A percentile compares a stretch with the other conserved stretches of the same genome.
These are phyloP conservation scores for Arxiozyma heterogenica DNA, from an alignment of 1,139 yeast genomes.

Conservation along the genomic window DNA sequence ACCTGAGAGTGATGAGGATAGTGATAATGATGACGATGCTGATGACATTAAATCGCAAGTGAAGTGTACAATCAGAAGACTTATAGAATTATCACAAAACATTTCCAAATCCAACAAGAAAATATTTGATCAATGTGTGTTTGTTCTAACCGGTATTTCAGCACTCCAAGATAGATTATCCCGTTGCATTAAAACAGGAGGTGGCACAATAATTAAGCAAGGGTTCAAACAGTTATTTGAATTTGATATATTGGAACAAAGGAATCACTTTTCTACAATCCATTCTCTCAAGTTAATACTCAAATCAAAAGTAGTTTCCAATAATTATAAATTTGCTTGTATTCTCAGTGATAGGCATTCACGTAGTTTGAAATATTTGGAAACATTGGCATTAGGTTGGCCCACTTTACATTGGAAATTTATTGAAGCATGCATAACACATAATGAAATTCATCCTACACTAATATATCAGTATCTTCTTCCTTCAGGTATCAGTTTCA, in stretches of 20 bases:
- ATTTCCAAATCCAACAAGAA: slow-evolving; percentile 7
- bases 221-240: slow-evolving; percentile 33
- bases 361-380: slow-evolving; percentile 72
- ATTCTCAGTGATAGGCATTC: slow-evolving; percentile 49
- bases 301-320: slow-evolving; percentile 7
- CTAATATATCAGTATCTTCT: slow-evolving; percentile 44
- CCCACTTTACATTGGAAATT: slow-evolving; percentile 63
- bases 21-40: neutral
- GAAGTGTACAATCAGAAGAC: neutral
- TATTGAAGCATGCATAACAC: slow-evolving; percentile 43
- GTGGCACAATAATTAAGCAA: slow-evolving; percentile 44
- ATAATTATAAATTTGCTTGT: slow-evolving; percentile 46
- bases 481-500: slow-evolving; percentile 54
- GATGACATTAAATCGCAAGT: neutral
- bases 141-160: slow-evolving; percentile 35
- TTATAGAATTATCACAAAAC: neutral
- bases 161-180: slow-evolving; percentile 33
- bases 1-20: neutral
- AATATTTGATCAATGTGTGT: slow-evolving; percentile 36
- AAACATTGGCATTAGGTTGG: slow-evolving; percentile 82
- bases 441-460: slow-evolving; percentile 24
- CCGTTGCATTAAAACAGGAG: slow-evolving; percentile 37
- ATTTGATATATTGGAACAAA: slow-evolving; percentile 8
- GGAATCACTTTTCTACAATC: neutral
- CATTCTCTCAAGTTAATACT: slow-evolving; percentile 7